phyloP scores from a whole-genome alignment of 371 early-diverging fungal genomes.

The Vairimorpha ceranae region DNA sequence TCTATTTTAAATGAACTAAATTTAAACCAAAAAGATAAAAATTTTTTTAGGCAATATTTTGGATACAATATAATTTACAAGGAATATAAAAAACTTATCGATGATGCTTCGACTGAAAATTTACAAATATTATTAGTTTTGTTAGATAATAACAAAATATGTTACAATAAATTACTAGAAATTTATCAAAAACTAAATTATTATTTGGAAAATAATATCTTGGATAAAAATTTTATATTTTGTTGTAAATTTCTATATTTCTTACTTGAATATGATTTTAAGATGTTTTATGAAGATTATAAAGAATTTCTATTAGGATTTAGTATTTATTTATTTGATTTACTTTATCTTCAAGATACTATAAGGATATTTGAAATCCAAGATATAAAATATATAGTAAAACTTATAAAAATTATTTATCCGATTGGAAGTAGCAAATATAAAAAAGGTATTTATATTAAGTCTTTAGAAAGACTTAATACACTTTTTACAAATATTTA shows the following conservation, averaged over 20 bases:
- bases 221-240: constrained; percentile 52
- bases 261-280: background rate
- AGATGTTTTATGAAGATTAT: constrained; percentile 24
- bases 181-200: constrained; percentile 33
- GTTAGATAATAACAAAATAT: constrained; percentile 47
- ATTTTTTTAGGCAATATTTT: constrained; percentile 42
- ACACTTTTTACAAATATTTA: background rate
- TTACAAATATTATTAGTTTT: constrained; percentile 27
- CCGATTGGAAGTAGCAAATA: background rate
- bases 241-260: constrained; percentile 35
- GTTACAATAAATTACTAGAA: constrained; percentile 45
- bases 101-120: constrained; percentile 24
- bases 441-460: background rate
- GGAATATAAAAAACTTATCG: constrained; percentile 38
- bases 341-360: background rate
- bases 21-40: constrained; percentile 14
- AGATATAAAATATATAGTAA: background rate
- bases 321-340: background rate
- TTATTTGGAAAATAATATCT: constrained; percentile 39
- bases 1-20: background rate
- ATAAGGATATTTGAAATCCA: background rate
- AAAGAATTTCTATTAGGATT: constrained; percentile 18
- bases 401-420: background rate
- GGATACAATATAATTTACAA: constrained; percentile 53
- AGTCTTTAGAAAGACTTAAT: background rate